Evolutionary conservation across 192 early-diverging fungal genomes (phyloP).

Genomic region (Umbelopsis vinacea): DNA sequence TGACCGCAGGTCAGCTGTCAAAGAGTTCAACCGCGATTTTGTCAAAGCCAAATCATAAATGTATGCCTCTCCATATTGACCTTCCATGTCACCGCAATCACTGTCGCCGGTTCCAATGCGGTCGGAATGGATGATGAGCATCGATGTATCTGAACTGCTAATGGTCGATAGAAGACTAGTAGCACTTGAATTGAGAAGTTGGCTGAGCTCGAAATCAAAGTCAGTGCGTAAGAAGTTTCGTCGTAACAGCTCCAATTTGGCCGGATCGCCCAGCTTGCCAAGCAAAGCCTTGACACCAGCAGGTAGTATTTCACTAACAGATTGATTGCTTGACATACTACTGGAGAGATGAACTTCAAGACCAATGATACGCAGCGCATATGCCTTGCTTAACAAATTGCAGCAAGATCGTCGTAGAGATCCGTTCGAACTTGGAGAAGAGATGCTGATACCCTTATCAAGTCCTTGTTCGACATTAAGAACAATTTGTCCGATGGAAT

Average conservation of each 20-base stretch:
- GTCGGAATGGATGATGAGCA: constrained; percentile 4
- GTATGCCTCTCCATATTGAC: constrained; percentile 42
- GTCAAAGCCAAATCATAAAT: constrained; percentile 37
- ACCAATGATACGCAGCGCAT: constrained; percentile 25
- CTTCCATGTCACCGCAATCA: constrained; percentile 30
- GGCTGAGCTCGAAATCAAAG: background rate
- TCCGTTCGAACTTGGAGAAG: background rate
- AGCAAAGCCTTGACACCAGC: constrained; percentile 33
- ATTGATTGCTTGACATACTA: background rate
- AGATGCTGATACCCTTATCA: background rate
- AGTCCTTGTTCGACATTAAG: constrained; percentile 14
- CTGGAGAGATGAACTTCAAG: constrained; percentile 34
- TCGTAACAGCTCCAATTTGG: constrained; percentile 22
- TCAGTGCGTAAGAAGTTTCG: constrained; percentile 2
- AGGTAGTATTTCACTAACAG: constrained; percentile 21
- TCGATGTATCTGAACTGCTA: constrained; percentile 4
- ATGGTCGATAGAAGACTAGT: constrained; percentile 10
- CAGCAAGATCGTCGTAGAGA: constrained; percentile 30
- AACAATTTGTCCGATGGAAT: constrained; percentile 41
- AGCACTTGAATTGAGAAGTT: background rate
- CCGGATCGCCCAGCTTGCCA: constrained; percentile 23
- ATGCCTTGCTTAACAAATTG: constrained; percentile 26
- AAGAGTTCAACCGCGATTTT: constrained; percentile 9
- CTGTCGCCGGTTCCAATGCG: constrained; percentile 27
- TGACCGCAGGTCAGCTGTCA: background rate